phyloP scores from a whole-genome alignment of 768 basidiomycete species.

The Trametes maxima region DNA sequence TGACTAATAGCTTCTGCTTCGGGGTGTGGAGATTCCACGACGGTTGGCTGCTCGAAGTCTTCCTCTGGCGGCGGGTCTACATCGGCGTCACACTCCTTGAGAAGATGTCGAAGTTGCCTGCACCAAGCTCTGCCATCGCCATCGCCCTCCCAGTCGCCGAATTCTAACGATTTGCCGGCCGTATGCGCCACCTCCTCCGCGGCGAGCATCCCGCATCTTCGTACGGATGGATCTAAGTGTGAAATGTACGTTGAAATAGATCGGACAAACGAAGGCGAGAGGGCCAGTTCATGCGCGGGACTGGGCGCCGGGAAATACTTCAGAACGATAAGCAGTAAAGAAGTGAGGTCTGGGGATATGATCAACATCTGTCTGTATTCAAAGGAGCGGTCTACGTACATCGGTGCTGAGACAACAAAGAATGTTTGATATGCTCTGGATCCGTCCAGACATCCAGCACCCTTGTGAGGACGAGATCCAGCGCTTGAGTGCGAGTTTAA shows the following conservation, averaged over 20 bases:
- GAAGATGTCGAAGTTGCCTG: conserved; percentile 56
- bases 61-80: conserved; percentile 30
- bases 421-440: conserved; percentile 78
- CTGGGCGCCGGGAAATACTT: conserved; percentile 60
- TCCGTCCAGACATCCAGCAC: conserved; percentile 72
- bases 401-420: conserved; percentile 70
- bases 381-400: conserved; percentile 48
- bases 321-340: conserved; percentile 64
- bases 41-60: conserved; percentile 23
- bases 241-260: conserved; percentile 75
- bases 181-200: conserved; percentile 77
- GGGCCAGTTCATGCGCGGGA: conserved; percentile 45
- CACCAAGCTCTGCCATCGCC: conserved; percentile 68
- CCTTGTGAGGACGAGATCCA: conserved; percentile 49
- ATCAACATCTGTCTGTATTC: neutral
- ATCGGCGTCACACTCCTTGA: conserved; percentile 55
- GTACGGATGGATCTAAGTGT: conserved; percentile 73
- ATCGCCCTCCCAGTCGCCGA: conserved; percentile 83
- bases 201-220: conserved; percentile 90
- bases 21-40: neutral
- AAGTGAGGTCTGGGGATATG: conserved; percentile 63
- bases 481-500: conserved; percentile 37
- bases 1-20: neutral
- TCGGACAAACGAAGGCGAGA: conserved; percentile 63
- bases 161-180: conserved; percentile 68